Conservation (phyloP, 129 eudicot species). For the Flaveria bidentis region DNA sequence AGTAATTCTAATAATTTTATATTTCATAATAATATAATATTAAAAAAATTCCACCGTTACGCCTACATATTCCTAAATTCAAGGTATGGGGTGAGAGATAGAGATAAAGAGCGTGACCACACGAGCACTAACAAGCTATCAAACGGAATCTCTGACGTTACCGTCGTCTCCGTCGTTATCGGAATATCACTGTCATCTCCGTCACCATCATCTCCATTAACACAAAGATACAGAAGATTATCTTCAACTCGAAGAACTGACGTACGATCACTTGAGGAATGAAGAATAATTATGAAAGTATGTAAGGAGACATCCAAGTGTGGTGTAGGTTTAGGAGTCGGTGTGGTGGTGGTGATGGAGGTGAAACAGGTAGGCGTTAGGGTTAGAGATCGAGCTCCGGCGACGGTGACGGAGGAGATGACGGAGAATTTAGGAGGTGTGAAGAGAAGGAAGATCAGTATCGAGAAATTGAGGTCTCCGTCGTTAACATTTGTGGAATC, state of each 20-base stretch:
- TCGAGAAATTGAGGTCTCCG: slow-evolving; percentile 34
- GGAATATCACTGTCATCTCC: no score
- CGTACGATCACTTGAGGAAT: slow-evolving; percentile 14
- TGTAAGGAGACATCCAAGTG: slow-evolving; percentile 19
- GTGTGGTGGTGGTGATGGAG: slow-evolving; percentile 40
- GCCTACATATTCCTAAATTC: slow-evolving; percentile 26
- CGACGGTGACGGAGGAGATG: slow-evolving; percentile 20
- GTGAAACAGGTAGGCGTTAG: slow-evolving; percentile 35
- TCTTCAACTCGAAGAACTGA: not conserved
- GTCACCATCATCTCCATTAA: slow-evolving; percentile 22
- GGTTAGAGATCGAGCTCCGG: slow-evolving; percentile 37
- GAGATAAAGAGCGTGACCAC: slow-evolving; percentile 30
- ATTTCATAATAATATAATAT: not conserved
- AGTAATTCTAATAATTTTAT: not conserved
- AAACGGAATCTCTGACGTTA: slow-evolving; percentile 42
- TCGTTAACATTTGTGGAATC: slow-evolving; percentile 39
- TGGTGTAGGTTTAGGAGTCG: not conserved
- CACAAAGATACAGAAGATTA: slow-evolving; percentile 3
- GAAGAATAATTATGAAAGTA: slow-evolving; percentile 28
- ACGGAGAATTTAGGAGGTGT: slow-evolving; percentile 28
- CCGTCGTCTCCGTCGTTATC: slow-evolving; percentile 30
- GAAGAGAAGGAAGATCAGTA: slow-evolving; percentile 49
- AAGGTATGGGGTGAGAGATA: slow-evolving; percentile 2
- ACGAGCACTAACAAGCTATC: slow-evolving; percentile 29
- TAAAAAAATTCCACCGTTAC: not conserved